These are phyloP conservation scores for Zangia roseola DNA, from an alignment of 768 basidiomycete species.

Conservation along the genomic window DNA sequence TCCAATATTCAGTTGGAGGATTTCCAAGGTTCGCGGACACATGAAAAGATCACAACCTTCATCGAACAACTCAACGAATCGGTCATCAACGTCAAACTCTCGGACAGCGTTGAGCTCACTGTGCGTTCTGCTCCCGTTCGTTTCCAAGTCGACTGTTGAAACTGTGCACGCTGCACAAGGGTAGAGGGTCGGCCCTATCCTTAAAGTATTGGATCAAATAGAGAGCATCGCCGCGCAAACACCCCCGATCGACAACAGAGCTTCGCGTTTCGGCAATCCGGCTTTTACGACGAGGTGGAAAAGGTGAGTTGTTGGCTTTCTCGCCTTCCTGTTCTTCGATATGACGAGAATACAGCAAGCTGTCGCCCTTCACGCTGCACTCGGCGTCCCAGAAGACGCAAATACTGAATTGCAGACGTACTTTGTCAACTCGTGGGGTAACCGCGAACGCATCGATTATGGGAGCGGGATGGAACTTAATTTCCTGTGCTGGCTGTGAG, in stretches of 20 bases:
- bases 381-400: constrained; percentile 55
- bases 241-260: constrained; percentile 86
- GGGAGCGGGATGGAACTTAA: constrained; percentile 99
- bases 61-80: constrained; percentile 74
- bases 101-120: constrained; percentile 57
- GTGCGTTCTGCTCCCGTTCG: constrained; percentile 43
- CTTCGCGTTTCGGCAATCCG: constrained; percentile 95
- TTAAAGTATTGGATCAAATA: constrained; percentile 64
- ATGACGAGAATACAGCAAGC: constrained; percentile 42
- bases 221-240: constrained; percentile 64
- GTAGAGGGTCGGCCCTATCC: constrained; percentile 63
- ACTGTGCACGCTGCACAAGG: constrained; percentile 10
- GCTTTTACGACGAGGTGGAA: constrained; percentile 84
- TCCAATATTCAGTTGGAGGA: constrained; percentile 72
- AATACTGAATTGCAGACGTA: constrained; percentile 75
- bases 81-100: constrained; percentile 74
- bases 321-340: constrained; percentile 2
- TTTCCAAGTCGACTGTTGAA: neutral
- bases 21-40: constrained; percentile 77
- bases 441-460: constrained; percentile 89
- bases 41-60: constrained; percentile 64
- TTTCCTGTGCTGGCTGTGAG: constrained; percentile 95
- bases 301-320: constrained; percentile 44
- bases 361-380: constrained; percentile 56
- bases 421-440: constrained; percentile 89